Evolutionary conservation across 2,329 filamentous ascomycete species (phyloP), one percentile per base, ranked within the genome.

Genomic region (Grosmannia clavigera): DNA sequence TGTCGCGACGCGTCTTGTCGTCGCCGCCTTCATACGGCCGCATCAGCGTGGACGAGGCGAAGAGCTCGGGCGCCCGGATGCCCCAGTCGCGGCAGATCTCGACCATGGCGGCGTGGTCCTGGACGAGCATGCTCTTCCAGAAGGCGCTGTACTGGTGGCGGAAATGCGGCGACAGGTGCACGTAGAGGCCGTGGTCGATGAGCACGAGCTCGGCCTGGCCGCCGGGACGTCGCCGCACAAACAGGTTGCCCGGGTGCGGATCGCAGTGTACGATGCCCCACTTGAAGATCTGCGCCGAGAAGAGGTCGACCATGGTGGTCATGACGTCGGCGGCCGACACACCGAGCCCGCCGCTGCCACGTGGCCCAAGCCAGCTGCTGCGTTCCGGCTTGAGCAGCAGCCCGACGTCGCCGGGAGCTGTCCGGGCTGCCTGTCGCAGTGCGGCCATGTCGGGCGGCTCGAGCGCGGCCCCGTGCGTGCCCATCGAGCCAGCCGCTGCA

Each of bases 241-340:
- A 96, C 71, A 97, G 94, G 74, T 99, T 99, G 33, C 92, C 92
- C 1, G 94, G 94, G 69, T 99, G 94, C 11, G 94, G 94, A 71
- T 99, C 94, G 74, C 92, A 96, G 75, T 99, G 92, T 0, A 97
- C 89, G 52, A 89, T 82, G 14, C 94, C 94, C 89, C 90, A 97
- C 65, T 95, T 86, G 77, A 96, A 99, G 81, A 97, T 97, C 70
- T 97, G 92, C 2, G 90, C 92, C n/a, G 87, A 89, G 76, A 97
- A 99, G 40, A 97, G 81, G 70, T 96, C 92, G 57, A 96, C 83
- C 85, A 97, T 96, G 38, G 90, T 96, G 6, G 87, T 88, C 94
- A 97, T 97, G 61, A 96, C 90, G 61, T 92, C 87, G 68, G 88
- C 88, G 35, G 90, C 78, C 9, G 83, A 85, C 3, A 99, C 76